A percentile compares a stretch with the other conserved stretches of the same genome.
These are phyloP conservation scores for Calonectria hongkongensis DNA, from an alignment of 2,329 filamentous ascomycete species.

Conservation along the genomic window DNA sequence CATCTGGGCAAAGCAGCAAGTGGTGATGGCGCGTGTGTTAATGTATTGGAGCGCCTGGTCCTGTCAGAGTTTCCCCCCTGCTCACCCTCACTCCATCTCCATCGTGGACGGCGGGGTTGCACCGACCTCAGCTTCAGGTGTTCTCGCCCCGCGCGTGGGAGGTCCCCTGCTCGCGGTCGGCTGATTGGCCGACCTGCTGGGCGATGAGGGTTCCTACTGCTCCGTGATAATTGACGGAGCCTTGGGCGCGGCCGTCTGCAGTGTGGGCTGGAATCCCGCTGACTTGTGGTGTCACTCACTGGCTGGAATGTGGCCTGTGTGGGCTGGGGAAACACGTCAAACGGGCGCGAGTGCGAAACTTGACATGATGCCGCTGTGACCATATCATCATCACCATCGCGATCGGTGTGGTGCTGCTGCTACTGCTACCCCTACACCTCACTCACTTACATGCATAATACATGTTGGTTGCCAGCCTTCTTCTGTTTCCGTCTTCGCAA, in stretches of 20 bases:
- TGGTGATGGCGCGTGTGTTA: background rate
- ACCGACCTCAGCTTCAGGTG: conserved; percentile 57
- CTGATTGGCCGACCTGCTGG: conserved; percentile 32
- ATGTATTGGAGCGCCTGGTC: conserved; percentile 14
- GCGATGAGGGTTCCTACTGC: conserved; percentile 21
- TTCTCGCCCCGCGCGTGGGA: conserved; percentile 36
- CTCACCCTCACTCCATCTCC: conserved; percentile 20
- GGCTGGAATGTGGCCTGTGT: conserved; percentile 35
- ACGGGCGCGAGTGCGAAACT: conserved; percentile 21
- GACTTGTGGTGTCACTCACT: conserved; percentile 5
- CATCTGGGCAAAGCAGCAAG: background rate
- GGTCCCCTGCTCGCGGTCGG: conserved; percentile 19
- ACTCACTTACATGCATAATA: background rate
- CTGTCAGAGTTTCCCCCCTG: conserved; percentile 37
- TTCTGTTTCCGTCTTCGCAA: background rate
- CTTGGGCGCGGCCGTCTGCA: conserved; percentile 23
- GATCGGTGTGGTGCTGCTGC: background rate
- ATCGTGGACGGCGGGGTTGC: conserved; percentile 50
- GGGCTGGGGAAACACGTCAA: conserved; percentile 26
- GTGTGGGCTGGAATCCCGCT: conserved; percentile 28
- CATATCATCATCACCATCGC: background rate
- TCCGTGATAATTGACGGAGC: conserved; percentile 38
- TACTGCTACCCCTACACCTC: no score
- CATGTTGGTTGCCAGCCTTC: background rate
- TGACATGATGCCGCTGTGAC: conserved; percentile 15